Conservation (phyloP, 441 rosid genomes). For the Mallotus repandus region DNA sequence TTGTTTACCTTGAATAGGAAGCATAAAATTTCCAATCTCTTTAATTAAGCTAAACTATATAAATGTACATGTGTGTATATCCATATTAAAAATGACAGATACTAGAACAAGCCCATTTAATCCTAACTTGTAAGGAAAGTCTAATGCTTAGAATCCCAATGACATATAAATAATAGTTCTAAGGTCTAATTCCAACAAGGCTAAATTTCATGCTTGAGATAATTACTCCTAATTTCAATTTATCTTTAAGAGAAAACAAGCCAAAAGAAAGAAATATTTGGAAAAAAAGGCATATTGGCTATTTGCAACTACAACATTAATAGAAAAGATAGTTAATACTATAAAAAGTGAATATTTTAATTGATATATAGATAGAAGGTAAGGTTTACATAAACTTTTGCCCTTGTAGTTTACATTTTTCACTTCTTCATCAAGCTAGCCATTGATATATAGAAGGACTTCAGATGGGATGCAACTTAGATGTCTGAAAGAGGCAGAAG, state of each 20-base stretch:
- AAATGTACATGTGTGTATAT: no score
- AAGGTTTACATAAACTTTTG: background rate
- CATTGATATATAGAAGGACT: no score
- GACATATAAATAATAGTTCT: background rate
- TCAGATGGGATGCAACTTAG: no score
- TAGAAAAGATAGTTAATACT: background rate
- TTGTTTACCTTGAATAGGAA: background rate
- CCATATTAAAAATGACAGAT: no score
- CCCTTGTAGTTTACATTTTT: background rate
- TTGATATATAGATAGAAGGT: no score
- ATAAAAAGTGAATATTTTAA: background rate
- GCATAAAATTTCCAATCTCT: no score
- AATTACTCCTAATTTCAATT: background rate
- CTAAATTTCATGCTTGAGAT: background rate
- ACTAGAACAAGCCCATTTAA: background rate
- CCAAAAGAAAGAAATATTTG: background rate
- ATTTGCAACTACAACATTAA: background rate
- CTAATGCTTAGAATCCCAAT: background rate
- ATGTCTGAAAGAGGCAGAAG: no score
- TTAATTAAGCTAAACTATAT: no score
- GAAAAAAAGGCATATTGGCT: background rate
- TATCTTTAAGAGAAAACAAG: background rate
- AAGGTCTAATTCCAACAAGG: background rate
- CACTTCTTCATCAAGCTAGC: background rate
- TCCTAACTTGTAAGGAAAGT: background rate